Percentiles rank a stretch among this genome's conserved stretches.
These are phyloP conservation scores for Chlorella vulgaris DNA, from an alignment of 139 green algal genomes.

Conservation along the genomic window DNA sequence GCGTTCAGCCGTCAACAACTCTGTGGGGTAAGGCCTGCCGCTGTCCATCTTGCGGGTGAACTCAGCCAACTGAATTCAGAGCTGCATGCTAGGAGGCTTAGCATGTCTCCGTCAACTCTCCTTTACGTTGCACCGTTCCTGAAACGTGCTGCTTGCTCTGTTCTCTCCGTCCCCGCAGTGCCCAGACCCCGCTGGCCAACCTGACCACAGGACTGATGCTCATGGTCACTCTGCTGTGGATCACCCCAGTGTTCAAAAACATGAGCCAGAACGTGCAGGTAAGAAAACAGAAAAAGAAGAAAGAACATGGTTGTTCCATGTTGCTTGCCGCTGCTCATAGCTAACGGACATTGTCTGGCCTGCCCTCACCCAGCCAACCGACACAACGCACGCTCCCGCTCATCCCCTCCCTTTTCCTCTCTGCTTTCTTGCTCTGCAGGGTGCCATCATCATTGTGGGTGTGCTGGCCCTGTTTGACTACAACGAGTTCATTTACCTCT, in stretches of 20 bases:
- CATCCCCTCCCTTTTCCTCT: neutral
- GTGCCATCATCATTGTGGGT: constrained; percentile 34
- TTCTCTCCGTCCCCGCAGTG: constrained; percentile 43
- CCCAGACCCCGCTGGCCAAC: constrained; percentile 62
- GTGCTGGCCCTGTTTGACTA: constrained; percentile 70
- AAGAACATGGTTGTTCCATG: too few relatives aligned
- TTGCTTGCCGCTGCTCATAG: too few relatives aligned
- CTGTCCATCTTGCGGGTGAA: neutral
- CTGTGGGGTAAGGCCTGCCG: constrained; percentile 3
- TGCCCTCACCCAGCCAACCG: too few relatives aligned
- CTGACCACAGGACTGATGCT: constrained; percentile 66
- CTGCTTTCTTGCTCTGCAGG: neutral
- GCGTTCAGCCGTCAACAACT: constrained; percentile 82
- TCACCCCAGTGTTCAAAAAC: constrained; percentile 75
- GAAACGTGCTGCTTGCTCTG: too few relatives aligned
- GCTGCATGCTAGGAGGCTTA: neutral
- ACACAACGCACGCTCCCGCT: neutral
- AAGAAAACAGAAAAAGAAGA: too few relatives aligned
- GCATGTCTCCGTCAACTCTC: neutral
- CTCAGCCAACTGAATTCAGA: neutral
- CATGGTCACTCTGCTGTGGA: constrained; percentile 73
- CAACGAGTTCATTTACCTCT: constrained; percentile 50
- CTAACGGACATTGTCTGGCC: too few relatives aligned
- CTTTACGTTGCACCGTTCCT: too few relatives aligned
- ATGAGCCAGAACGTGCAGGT: constrained; percentile 56